phyloP scores from a whole-genome alignment of 495 filamentous ascomycete genomes.

The Penicillium lividum region DNA sequence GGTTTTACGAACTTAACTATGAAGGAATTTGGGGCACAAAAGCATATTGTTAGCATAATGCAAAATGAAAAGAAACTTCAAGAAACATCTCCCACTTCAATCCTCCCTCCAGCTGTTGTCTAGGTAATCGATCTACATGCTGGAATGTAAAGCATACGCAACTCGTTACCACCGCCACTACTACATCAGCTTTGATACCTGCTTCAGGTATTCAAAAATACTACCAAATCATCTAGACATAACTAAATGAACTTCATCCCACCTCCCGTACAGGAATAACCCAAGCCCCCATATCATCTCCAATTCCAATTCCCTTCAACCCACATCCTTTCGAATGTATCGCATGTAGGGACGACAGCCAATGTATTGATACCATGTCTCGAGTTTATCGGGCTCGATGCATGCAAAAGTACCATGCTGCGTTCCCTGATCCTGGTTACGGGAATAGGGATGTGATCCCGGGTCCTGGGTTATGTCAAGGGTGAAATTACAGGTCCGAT shows the following conservation, averaged over 20 bases:
- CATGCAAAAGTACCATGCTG: constrained; percentile 3
- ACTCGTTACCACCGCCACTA: background rate
- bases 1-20: background rate
- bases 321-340: background rate
- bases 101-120: constrained; percentile 1
- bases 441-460: constrained; percentile 14
- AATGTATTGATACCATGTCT: background rate
- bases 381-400: background rate
- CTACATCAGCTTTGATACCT: background rate
- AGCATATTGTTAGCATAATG: constrained; percentile 13
- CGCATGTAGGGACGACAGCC: background rate
- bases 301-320: background rate
- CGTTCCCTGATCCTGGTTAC: background rate
- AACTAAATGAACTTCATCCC: background rate
- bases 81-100: background rate
- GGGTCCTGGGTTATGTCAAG: constrained; percentile 10
- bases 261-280: background rate
- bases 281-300: background rate
- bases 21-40: constrained; percentile 1
- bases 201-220: background rate
- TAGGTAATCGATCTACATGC: background rate
- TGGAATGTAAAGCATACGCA: constrained; percentile 1
- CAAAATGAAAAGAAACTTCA: constrained; percentile 3
- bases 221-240: background rate
- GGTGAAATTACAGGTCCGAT: background rate